Conservation (phyloP, 306 rosid species). For the Quercus berberidifolia region DNA sequence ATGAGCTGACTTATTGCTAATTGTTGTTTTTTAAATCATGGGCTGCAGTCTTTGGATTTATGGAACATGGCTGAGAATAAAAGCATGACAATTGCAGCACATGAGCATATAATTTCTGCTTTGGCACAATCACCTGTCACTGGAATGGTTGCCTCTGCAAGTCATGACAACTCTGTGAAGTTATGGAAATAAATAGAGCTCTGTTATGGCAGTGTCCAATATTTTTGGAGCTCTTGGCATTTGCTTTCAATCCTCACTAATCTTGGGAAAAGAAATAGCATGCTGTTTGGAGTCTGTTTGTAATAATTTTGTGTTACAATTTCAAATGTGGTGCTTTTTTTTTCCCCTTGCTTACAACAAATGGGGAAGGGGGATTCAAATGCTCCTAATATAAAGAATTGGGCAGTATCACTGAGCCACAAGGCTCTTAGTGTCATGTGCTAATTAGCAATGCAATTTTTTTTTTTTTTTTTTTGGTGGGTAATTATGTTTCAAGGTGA, state of each 20-base stretch:
- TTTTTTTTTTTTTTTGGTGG: neutral
- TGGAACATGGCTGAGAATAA: constrained; percentile 54
- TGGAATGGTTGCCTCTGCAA: constrained; percentile 57
- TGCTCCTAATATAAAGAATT: too few relatives aligned
- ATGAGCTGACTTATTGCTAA: neutral
- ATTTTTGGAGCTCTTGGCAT: constrained; percentile 10
- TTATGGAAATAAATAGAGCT: constrained; percentile 37
- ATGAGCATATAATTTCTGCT: constrained; percentile 41
- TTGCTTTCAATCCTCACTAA: constrained; percentile 14
- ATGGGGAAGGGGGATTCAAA: too few relatives aligned
- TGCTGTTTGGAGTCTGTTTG: neutral
- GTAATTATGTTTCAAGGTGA: neutral
- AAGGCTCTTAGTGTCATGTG: neutral
- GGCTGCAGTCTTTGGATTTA: constrained; percentile 40
- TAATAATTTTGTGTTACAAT: neutral
- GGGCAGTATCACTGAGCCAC: neutral
- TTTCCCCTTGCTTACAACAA: too few relatives aligned
- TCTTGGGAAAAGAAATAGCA: constrained; percentile 9
- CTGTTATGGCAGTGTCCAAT: constrained; percentile 10
- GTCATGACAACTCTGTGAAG: constrained; percentile 44
- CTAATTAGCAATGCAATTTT: neutral
- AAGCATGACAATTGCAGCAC: constrained; percentile 43
- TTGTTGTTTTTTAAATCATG: neutral
- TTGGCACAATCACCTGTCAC: constrained; percentile 43
- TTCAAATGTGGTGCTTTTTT: neutral